Conservation (phyloP, 495 filamentous ascomycete species). For the Hypoxylon perforatum region DNA sequence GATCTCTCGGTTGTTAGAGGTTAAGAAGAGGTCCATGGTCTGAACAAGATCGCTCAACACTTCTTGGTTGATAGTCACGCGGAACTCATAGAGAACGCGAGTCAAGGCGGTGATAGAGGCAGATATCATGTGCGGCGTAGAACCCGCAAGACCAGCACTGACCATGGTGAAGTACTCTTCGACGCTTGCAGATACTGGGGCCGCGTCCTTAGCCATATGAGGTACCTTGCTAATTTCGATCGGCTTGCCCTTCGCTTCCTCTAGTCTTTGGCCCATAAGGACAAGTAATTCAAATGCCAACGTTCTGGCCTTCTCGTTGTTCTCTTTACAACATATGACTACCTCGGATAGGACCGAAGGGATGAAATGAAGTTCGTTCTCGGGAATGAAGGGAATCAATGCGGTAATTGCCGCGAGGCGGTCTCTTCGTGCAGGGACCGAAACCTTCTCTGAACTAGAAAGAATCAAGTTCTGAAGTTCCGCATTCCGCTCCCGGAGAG, state of each 20-base stretch:
- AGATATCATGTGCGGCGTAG: constrained; percentile 93
- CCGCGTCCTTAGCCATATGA: constrained; percentile 82
- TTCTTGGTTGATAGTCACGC: constrained; percentile 62
- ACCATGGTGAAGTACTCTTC: constrained; percentile 99
- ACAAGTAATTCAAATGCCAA: constrained; percentile 92
- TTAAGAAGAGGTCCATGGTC: constrained; percentile 93
- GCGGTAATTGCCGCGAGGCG: constrained; percentile 84
- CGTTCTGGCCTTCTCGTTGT: constrained; percentile 91
- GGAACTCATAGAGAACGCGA: constrained; percentile 90
- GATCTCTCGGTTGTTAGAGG: constrained; percentile 94
- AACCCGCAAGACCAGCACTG: constrained; percentile 90
- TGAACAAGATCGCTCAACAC: constrained; percentile 81
- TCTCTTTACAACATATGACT: constrained; percentile 93
- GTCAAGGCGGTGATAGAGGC: constrained; percentile 93
- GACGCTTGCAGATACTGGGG: constrained; percentile 78
- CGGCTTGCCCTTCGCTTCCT: constrained; percentile 69
- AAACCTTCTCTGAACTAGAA: constrained; percentile 79
- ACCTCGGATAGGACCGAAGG: constrained; percentile 91
- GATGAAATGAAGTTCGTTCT: constrained; percentile 86
- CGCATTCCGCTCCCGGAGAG: constrained; percentile 73
- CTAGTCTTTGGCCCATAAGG: constrained; percentile 84
- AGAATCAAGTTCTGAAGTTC: constrained; percentile 86
- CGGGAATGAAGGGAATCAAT: constrained; percentile 79
- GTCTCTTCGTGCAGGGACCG: constrained; percentile 83
- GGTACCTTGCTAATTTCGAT: constrained; percentile 87